Conservation (phyloP, 1,139 yeast genomes). For the Kazachstania sp. region DNA sequence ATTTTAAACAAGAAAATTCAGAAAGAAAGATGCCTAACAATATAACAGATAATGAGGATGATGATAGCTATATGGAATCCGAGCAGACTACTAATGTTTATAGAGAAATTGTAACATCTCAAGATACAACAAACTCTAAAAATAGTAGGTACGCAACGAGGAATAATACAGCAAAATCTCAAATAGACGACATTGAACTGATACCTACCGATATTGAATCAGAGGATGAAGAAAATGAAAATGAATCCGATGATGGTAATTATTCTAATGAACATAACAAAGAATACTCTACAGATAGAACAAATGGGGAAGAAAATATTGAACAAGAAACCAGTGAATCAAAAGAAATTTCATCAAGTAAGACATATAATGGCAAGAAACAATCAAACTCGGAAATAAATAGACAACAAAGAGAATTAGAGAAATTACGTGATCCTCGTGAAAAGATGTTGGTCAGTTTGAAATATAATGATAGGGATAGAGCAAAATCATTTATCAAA, state of each 20-base stretch:
- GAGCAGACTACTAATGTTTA: not conserved
- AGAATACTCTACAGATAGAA: not conserved
- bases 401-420: constrained; percentile 24
- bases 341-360: not conserved
- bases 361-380: too few species aligned
- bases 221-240: not conserved
- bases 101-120: not conserved
- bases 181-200: too few species aligned
- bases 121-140: not conserved
- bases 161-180: too few species aligned
- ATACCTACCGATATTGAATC: not conserved
- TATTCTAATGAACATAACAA: constrained; percentile 8
- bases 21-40: not conserved
- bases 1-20: not conserved
- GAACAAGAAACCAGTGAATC: constrained; percentile 4
- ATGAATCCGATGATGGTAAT: constrained; percentile 8
- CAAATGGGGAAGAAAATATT: not conserved
- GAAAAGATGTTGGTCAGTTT: constrained; percentile 29
- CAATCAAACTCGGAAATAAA: constrained; percentile 4
- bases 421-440: constrained; percentile 26
- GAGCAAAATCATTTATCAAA: constrained; percentile 29
- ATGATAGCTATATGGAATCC: constrained; percentile 1
- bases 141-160: not conserved
- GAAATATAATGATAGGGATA: constrained; percentile 30
- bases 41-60: constrained; percentile 1